Conservation (phyloP, 2,329 filamentous ascomycete genomes). For the Penicillium aurantiogriseum region DNA sequence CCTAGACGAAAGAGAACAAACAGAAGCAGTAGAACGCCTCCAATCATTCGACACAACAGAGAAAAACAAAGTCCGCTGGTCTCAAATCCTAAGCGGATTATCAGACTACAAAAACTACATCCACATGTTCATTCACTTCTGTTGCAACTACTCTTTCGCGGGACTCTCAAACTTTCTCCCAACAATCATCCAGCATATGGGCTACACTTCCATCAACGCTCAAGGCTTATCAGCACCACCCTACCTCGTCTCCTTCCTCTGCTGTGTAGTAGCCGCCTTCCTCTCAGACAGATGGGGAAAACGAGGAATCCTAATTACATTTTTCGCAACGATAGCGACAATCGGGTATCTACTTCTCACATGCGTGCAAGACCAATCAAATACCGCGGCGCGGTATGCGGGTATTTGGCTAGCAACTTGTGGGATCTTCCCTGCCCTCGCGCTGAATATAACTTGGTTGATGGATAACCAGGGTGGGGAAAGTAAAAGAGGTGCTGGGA, state of each 20-base stretch:
- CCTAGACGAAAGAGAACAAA: conserved; percentile 45
- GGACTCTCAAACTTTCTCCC: conserved; percentile 45
- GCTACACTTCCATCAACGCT: conserved; percentile 40
- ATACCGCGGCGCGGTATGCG: conserved; percentile 35
- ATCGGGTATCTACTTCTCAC: conserved; percentile 39
- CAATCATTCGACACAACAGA: conserved; percentile 26
- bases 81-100: conserved; percentile 37
- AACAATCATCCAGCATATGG: conserved; percentile 44
- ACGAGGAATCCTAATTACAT: conserved; percentile 37
- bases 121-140: conserved; percentile 42
- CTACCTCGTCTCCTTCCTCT: conserved; percentile 43
- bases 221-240: conserved; percentile 46
- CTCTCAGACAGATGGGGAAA: conserved; percentile 39
- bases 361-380: conserved; percentile 24
- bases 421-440: conserved; percentile 25
- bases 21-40: conserved; percentile 53
- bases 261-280: conserved; percentile 28
- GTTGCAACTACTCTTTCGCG: conserved; percentile 40
- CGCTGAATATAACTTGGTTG: conserved; percentile 28
- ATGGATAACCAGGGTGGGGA: conserved; percentile 29
- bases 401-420: conserved; percentile 39
- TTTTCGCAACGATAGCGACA: conserved; percentile 25
- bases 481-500: conserved; percentile 26
- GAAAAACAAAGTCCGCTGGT: conserved; percentile 29
- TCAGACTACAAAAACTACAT: conserved; percentile 40